Conservation (phyloP, 2,329 filamentous ascomycete genomes). For the Diaporthe australafricana region DNA sequence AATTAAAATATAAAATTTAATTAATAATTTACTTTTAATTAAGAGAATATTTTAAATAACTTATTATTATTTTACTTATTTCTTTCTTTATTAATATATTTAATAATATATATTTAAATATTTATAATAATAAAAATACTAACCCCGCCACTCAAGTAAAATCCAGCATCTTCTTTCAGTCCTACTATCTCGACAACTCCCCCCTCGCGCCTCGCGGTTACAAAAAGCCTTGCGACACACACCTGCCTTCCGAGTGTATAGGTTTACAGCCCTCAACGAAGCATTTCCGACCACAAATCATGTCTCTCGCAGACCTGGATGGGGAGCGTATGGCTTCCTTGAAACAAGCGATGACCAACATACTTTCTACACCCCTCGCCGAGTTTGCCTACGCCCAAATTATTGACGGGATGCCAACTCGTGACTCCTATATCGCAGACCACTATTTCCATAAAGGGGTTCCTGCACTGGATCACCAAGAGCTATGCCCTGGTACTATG, state of each 20-base stretch:
- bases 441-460: background rate
- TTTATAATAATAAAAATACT: no score
- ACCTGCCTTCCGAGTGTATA: background rate
- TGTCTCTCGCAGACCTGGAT: background rate
- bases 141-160: background rate
- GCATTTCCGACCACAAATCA: background rate
- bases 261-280: background rate
- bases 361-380: conserved; percentile 8
- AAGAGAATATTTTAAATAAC: no score
- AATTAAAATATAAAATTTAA: no score
- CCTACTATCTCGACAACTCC: background rate
- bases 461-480: conserved; percentile 15
- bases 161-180: background rate
- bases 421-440: background rate
- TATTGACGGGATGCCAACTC: conserved; percentile 22
- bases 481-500: conserved; percentile 33
- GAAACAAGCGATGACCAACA: conserved; percentile 1
- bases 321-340: background rate
- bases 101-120: no score
- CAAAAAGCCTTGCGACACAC: background rate
- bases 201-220: background rate
- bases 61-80: no score
- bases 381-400: conserved; percentile 28
- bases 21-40: no score
- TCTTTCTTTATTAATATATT: no score